These are phyloP conservation scores for Termitomyces eurrhizus DNA, from an alignment of 768 basidiomycete genomes.

Conservation along the genomic window DNA sequence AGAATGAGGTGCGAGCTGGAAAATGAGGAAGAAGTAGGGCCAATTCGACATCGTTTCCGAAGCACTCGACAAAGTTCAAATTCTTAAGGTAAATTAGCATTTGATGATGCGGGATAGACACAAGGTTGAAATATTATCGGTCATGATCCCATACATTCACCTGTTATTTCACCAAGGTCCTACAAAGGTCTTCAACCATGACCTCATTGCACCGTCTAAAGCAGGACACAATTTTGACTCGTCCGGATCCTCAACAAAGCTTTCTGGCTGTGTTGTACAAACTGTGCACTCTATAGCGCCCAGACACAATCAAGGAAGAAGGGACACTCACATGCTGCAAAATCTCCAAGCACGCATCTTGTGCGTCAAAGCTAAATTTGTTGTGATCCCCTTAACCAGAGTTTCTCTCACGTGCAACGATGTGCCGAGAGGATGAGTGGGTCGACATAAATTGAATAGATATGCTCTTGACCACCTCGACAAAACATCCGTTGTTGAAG, in stretches of 20 bases:
- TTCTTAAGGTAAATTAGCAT: background rate
- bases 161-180: background rate
- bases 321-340: background rate
- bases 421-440: too few relatives aligned
- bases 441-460: too few relatives aligned
- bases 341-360: background rate
- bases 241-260: background rate
- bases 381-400: background rate
- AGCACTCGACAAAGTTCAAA: background rate
- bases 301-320: background rate
- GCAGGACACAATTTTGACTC: background rate
- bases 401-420: background rate
- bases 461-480: background rate
- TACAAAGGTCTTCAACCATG: too few relatives aligned
- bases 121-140: background rate
- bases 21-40: background rate
- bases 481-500: too few relatives aligned
- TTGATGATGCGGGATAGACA: background rate
- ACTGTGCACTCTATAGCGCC: background rate
- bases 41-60: background rate
- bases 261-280: background rate
- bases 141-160: background rate
- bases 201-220: background rate
- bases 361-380: background rate
- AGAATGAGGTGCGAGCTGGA: slow-evolving; percentile 30